Base-by-base conservation (phyloP, 306 rosid genomes). In the Hylodesmum podocarpum region DNA sequence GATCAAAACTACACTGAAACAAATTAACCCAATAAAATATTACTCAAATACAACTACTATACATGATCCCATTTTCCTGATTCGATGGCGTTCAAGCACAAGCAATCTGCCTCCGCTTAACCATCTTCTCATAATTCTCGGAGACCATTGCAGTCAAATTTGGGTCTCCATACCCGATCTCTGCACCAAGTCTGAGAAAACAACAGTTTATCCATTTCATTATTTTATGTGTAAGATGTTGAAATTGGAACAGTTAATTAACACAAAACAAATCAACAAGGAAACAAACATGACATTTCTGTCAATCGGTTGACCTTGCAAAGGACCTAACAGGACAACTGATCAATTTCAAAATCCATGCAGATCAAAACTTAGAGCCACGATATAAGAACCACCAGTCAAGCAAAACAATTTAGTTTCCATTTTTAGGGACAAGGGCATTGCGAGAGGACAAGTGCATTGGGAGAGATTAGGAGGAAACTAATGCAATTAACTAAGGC, bases 111-210 rank as follows among this genome's bases (percentile, higher is more conserved):
- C 93, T 86, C 72, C 68, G 88, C 84, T 86, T 92, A 13, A 75
- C 85, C 90, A 88, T 91, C 78, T 84, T 91, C 86, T 96, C 97
- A 85, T 92, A 84, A 83, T 92, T 92, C 70, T 88, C 96, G n/a
- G 97, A 80, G 78, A 96, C 99, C 75, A 85, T 86, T 44, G 98
- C 96, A 53, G 94, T 96, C 86, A 96, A 80, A 82, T 91, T 91
- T 5, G 93, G 99, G 79, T 96, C 96, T 84, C 88, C 99, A 68
- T 86, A 89, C 66, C 98, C 99, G 11, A 96, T 89, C 83, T 89
- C 93, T 43, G 85, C 81, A 3, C 94, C 93, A 62, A 91, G 86
- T 74, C 99, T 96, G 66, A 18, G 24, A 82, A 76, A 78, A 78
- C 33, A 70, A 80, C 37, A 78, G 78, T 63, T 61, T 70, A 77